These are phyloP conservation scores for Sesbania bispinosa DNA, from an alignment of 306 rosid genomes.

Conservation along the genomic window DNA sequence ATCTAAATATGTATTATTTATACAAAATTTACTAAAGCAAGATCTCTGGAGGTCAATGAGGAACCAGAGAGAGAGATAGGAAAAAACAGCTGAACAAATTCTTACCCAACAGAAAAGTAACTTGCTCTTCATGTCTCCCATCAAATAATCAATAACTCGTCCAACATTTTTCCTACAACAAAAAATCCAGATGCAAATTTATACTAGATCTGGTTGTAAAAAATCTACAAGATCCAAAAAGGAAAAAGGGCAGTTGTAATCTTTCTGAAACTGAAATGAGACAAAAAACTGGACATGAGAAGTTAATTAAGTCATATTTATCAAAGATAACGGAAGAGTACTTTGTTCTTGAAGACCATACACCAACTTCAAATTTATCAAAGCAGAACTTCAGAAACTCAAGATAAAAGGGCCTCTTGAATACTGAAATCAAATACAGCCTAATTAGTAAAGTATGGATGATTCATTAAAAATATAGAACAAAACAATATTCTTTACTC, in stretches of 20 bases:
- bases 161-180: conserved; percentile 53
- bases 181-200: not conserved
- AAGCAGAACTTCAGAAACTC: conserved; percentile 84
- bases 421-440: conserved; percentile 50
- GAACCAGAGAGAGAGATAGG: not conserved
- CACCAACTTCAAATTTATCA: conserved; percentile 65
- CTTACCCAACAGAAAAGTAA: conserved; percentile 82
- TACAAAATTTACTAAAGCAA: not conserved
- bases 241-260: not conserved
- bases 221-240: not conserved
- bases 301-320: not conserved
- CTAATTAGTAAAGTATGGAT: conserved; percentile 17
- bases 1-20: not conserved
- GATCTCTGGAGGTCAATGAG: not conserved
- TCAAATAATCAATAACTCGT: conserved; percentile 44
- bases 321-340: conserved; percentile 31
- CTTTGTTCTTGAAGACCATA: conserved; percentile 79
- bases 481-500: conserved; percentile 4
- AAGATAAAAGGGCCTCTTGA: conserved; percentile 65
- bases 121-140: conserved; percentile 57
- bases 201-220: not conserved
- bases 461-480: not conserved
- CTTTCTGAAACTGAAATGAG: not conserved
- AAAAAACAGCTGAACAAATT: not conserved
- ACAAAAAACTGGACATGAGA: not conserved